Evolutionary conservation across 108 stramenopile genomes (phyloP).

Genomic region (Skeletonema costatum): DNA sequence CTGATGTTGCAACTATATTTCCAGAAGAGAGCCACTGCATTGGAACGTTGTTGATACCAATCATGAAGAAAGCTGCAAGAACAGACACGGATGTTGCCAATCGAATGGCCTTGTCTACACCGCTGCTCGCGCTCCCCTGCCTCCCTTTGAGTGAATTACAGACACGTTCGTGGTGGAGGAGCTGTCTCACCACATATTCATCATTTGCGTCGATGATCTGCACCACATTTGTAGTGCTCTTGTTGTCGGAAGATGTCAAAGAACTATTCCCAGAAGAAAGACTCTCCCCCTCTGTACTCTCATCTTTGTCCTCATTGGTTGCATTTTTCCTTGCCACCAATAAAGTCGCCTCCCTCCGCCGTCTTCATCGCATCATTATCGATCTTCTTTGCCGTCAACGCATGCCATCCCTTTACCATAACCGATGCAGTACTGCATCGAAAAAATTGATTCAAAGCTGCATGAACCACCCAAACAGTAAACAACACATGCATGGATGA

Average conservation of each 20-base stretch:
- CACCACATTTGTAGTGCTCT: neutral
- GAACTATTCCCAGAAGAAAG: constrained; percentile 6
- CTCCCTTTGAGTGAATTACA: constrained; percentile 22
- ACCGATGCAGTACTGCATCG: constrained; percentile 59
- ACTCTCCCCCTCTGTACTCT: constrained; percentile 1
- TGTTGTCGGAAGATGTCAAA: neutral
- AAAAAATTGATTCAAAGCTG: constrained; percentile 55
- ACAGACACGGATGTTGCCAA: constrained; percentile 41
- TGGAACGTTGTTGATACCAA: constrained; percentile 48
- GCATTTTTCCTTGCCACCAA: neutral
- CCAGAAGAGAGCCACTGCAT: constrained; percentile 19
- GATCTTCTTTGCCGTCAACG: constrained; percentile 21
- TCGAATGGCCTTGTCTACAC: constrained; percentile 47
- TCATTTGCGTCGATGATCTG: neutral
- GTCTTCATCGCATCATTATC: neutral
- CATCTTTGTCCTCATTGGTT: neutral
- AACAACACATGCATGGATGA: constrained; percentile 37
- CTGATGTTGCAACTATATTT: neutral
- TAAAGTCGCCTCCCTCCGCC: neutral
- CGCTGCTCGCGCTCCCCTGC: constrained; percentile 29
- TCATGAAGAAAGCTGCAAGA: constrained; percentile 38
- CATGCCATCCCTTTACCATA: constrained; percentile 45
- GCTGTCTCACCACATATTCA: constrained; percentile 43
- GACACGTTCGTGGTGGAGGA: constrained; percentile 35
- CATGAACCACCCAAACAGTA: constrained; percentile 54